Conservation (phyloP, 192 early-diverging fungal genomes). For the Polychytrium aggregatum region DNA sequence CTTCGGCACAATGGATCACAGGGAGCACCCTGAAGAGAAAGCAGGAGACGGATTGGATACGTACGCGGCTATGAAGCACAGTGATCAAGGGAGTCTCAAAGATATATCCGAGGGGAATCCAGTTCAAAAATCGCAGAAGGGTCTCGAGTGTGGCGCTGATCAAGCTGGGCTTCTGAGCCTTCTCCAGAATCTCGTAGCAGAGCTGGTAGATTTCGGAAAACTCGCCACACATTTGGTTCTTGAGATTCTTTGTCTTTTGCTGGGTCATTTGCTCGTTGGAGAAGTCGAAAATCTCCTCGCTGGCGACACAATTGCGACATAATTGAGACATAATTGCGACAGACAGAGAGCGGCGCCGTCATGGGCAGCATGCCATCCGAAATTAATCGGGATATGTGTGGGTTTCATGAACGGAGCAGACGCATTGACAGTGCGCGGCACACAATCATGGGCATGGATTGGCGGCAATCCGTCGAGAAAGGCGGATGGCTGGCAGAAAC, state of each 20-base stretch:
- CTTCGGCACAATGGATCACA: too few relatives aligned
- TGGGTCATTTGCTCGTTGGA: conserved; percentile 98
- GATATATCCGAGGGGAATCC: conserved; percentile 97
- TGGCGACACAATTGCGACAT: too few relatives aligned
- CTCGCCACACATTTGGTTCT: conserved; percentile 90
- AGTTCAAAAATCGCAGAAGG: conserved; percentile 89
- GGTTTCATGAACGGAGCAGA: too few relatives aligned
- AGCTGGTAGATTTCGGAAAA: conserved; percentile 92
- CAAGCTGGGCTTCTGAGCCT: conserved; percentile 78
- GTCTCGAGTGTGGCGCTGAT: conserved; percentile 90
- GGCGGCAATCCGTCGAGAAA: conserved; percentile 15
- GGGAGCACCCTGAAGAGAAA: too few relatives aligned
- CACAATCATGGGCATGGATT: too few relatives aligned
- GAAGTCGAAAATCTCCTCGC: conserved; percentile 99
- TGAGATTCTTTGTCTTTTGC: conserved; percentile 83
- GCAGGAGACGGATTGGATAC: too few relatives aligned
- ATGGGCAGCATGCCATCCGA: neutral
- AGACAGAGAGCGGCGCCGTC: too few relatives aligned
- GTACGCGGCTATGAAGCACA: conserved; percentile 67
- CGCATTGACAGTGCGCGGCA: too few relatives aligned
- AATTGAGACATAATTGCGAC: too few relatives aligned
- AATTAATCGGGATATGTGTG: conserved; percentile 7
- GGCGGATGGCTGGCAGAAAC: too few relatives aligned
- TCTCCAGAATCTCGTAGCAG: conserved; percentile 86
- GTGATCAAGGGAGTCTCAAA: conserved; percentile 91